Conservation (phyloP, 371 early-diverging fungal species). For the Dinochytrium kinnereticum region DNA sequence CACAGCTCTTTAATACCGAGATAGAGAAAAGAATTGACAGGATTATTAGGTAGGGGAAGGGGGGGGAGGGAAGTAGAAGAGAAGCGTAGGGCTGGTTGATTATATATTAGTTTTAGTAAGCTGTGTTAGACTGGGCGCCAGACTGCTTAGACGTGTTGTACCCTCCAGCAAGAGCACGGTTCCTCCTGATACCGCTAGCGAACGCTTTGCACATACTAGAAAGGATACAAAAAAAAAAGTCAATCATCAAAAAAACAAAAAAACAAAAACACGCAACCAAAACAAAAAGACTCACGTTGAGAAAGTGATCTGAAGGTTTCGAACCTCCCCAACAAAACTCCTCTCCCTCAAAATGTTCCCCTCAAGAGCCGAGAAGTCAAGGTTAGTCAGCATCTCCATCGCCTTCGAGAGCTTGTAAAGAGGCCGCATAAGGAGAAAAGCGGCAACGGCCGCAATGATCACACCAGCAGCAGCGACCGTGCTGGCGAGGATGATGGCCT, state of each 20-base stretch:
- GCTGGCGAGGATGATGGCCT: not conserved
- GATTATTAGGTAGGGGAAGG: not conserved
- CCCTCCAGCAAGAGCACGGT: not conserved
- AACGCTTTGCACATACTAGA: constrained; percentile 2
- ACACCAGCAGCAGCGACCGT: constrained; percentile 1
- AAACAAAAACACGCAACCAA: not conserved
- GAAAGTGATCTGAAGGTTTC: constrained; percentile 1
- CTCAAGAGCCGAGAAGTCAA: constrained; percentile 11
- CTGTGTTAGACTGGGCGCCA: not conserved
- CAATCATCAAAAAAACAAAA: not conserved
- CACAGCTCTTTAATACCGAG: no score
- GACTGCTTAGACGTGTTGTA: not conserved
- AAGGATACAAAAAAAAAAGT: not conserved
- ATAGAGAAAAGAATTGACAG: not conserved
- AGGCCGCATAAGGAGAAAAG: not conserved
- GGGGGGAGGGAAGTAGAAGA: not conserved
- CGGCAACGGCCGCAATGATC: not conserved
- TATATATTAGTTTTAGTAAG: no score
- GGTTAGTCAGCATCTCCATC: constrained; percentile 12
- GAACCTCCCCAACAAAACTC: constrained; percentile 1
- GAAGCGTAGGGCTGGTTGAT: no score
- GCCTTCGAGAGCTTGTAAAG: constrained; percentile 1
- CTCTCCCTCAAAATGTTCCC: constrained; percentile 4
- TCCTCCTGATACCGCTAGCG: constrained; percentile 10
- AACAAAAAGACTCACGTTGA: not conserved